These are phyloP conservation scores for Pseudogymnoascus verrucosus DNA, from an alignment of 2,329 filamentous ascomycete genomes.

Conservation along the genomic window DNA sequence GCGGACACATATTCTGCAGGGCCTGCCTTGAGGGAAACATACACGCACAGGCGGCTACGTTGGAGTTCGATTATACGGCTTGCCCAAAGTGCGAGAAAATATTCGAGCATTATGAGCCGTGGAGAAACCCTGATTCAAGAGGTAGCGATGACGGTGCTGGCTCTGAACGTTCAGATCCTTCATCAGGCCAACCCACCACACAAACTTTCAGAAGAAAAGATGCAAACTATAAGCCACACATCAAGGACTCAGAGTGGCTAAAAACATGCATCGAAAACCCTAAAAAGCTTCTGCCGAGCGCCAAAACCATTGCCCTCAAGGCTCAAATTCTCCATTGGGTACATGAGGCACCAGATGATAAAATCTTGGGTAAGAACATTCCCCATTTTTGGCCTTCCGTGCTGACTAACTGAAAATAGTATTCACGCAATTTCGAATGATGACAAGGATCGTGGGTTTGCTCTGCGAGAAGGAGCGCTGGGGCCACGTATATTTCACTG, in stretches of 20 bases:
- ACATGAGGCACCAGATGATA: conserved; percentile 37
- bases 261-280: conserved; percentile 18
- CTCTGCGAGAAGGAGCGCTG: conserved; percentile 44
- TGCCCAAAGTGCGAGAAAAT: neutral
- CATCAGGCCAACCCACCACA: neutral
- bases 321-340: conserved; percentile 33
- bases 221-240: conserved; percentile 20
- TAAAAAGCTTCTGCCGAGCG: conserved; percentile 27
- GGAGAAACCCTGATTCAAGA: neutral
- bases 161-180: neutral
- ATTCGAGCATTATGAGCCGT: neutral
- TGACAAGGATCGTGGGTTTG: conserved; percentile 41
- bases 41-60: neutral
- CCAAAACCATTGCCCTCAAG: conserved; percentile 32
- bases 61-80: neutral
- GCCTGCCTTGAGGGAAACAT: neutral
- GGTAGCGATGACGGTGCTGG: neutral
- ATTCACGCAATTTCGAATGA: conserved; percentile 50
- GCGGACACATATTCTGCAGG: neutral
- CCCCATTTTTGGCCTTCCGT: neutral
- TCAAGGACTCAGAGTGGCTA: conserved; percentile 20
- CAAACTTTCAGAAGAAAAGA: neutral
- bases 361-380: conserved; percentile 32
- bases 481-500: conserved; percentile 32
- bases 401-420: conserved; percentile 31